Evolutionary conservation across 2,329 filamentous ascomycete genomes (phyloP).

Genomic region (Phialophora chinensis): DNA sequence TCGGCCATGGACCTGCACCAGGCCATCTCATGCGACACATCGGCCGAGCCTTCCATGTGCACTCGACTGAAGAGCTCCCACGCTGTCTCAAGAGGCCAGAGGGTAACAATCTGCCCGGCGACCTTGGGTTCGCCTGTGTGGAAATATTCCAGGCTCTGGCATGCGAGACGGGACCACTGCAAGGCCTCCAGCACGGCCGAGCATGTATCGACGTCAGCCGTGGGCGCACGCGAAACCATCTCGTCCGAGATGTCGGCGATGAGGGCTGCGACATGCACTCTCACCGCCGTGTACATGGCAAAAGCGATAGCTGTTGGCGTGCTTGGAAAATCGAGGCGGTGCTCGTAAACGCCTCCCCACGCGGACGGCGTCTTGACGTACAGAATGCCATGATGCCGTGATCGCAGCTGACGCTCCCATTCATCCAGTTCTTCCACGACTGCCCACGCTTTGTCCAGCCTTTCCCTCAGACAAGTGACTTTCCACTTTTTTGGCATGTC

Average conservation of each 20-base stretch:
- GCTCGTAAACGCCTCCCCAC: conserved; percentile 26
- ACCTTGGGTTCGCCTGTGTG: conserved; percentile 24
- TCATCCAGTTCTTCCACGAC: conserved; percentile 24
- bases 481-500: conserved; percentile 26
- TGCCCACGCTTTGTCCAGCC: conserved; percentile 17
- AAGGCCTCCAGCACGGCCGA: conserved; percentile 28
- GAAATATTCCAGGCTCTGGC: conserved; percentile 35
- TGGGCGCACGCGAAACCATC: conserved; percentile 16
- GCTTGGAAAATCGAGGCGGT: conserved; percentile 24
- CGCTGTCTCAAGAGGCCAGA: conserved; percentile 33
- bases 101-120: conserved; percentile 26
- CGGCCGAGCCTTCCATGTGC: conserved; percentile 16
- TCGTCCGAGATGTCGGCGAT: conserved; percentile 23
- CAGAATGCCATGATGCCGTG: conserved; percentile 18
- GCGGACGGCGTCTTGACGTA: conserved; percentile 23
- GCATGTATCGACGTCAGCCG: conserved; percentile 19
- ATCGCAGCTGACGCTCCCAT: conserved; percentile 26
- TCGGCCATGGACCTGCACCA: conserved; percentile 32
- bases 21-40: conserved; percentile 27
- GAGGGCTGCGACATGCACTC: conserved; percentile 29
- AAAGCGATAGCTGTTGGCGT: conserved; percentile 24
- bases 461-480: conserved; percentile 14
- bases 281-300: conserved; percentile 32
- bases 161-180: conserved; percentile 31
- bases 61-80: conserved; percentile 27